A percentile compares a stretch with the other conserved stretches of the same genome.
Evolutionary conservation across 2,329 filamentous ascomycete species (phyloP).

Genomic region (Meredithiella fracta): DNA sequence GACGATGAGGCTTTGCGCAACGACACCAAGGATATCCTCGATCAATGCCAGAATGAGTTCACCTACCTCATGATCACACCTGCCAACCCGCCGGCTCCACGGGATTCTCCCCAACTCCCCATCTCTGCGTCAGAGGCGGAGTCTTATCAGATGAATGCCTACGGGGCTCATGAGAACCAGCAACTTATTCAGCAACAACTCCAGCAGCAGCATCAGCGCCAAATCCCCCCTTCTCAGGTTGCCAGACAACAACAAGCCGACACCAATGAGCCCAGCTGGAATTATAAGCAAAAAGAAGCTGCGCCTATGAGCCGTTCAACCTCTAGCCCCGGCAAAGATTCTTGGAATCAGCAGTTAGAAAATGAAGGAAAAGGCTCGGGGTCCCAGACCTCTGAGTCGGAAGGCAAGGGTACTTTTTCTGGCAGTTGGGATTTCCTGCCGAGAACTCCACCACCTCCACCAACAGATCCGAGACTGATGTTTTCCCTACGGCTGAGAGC

Average conservation of each 20-base stretch:
- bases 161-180: background rate
- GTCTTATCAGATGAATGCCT: constrained; percentile 30
- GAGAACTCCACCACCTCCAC: constrained; percentile 39
- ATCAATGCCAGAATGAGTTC: constrained; percentile 49
- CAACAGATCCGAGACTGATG: constrained; percentile 65
- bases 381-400: background rate
- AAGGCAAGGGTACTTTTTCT: constrained; percentile 27
- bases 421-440: constrained; percentile 89
- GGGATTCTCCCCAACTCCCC: constrained; percentile 42
- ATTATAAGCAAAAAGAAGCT: constrained; percentile 20
- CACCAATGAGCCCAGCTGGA: constrained; percentile 18
- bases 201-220: constrained; percentile 16
- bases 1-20: constrained; percentile 36
- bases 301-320: constrained; percentile 36
- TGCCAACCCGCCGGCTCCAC: constrained; percentile 47
- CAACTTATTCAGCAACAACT: constrained; percentile 3
- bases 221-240: background rate
- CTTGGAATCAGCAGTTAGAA: background rate
- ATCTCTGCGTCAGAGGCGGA: constrained; percentile 20
- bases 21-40: constrained; percentile 43
- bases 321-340: constrained; percentile 25
- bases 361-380: background rate
- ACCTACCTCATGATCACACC: constrained; percentile 53
- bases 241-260: constrained; percentile 15
- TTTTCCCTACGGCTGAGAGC: constrained; percentile 69